Conservation (phyloP, 192 early-diverging fungal genomes). For the Coemansia sp. region DNA sequence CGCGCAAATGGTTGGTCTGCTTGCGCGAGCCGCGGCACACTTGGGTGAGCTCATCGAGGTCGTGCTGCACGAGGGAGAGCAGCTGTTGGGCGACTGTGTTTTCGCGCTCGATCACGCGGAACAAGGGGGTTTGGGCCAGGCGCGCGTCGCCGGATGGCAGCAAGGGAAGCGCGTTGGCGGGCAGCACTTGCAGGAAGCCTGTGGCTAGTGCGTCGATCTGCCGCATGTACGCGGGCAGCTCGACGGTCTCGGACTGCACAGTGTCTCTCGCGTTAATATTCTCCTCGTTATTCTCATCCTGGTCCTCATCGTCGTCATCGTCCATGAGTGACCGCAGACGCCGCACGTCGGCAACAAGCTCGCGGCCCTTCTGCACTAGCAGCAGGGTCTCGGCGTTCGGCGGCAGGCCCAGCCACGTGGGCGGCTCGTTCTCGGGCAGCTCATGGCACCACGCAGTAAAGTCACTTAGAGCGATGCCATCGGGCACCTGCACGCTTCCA, state of each 20-base stretch:
- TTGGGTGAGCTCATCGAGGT: constrained; percentile 62
- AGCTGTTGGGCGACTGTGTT: constrained; percentile 59
- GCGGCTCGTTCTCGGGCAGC: constrained; percentile 90
- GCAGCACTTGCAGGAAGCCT: constrained; percentile 62
- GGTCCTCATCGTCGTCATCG: constrained; percentile 61
- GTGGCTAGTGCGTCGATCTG: constrained; percentile 53
- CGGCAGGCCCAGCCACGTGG: constrained; percentile 96
- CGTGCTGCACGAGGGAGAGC: constrained; percentile 61
- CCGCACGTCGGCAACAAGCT: constrained; percentile 79
- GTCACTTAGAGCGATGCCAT: constrained; percentile 80
- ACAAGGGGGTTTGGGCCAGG: constrained; percentile 59
- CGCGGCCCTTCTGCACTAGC: constrained; percentile 74
- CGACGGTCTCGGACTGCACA: constrained; percentile 45
- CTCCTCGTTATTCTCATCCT: background rate
- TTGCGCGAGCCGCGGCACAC: constrained; percentile 76
- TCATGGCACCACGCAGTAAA: constrained; percentile 87
- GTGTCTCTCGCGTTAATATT: background rate
- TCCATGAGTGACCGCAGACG: constrained; percentile 76
- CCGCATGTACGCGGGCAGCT: constrained; percentile 73
- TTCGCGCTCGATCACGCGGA: constrained; percentile 85
- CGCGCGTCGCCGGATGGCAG: too few relatives aligned
- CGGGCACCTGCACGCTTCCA: constrained; percentile 60
- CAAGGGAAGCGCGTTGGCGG: constrained; percentile 18
- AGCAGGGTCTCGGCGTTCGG: constrained; percentile 90
- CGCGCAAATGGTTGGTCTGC: constrained; percentile 84